phyloP scores from a whole-genome alignment of 805 yeast species.

The Metschnikowia koreensis region DNA sequence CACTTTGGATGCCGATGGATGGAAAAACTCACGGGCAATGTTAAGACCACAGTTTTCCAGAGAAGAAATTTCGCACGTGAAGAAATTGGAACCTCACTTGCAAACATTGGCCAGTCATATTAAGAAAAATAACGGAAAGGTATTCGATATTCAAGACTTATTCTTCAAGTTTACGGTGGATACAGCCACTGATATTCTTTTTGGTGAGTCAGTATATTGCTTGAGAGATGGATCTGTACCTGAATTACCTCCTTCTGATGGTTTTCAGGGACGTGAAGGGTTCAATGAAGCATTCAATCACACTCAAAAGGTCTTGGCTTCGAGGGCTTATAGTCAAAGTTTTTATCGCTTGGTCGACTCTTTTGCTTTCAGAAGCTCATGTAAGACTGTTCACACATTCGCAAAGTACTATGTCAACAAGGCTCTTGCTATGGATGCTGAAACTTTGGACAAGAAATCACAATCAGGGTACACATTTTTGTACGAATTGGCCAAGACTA shows the following conservation, averaged over 20 bases:
- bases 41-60: conserved; percentile 45
- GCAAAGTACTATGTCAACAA: conserved; percentile 18
- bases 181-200: conserved; percentile 41
- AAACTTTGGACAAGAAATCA: conserved; percentile 16
- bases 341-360: conserved; percentile 28
- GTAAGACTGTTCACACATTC: conserved; percentile 25
- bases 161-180: conserved; percentile 41
- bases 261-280: conserved; percentile 30
- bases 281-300: conserved; percentile 37
- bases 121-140: conserved; percentile 23
- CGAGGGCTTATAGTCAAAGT: conserved; percentile 32
- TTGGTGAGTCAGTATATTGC: conserved; percentile 38
- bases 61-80: conserved; percentile 43
- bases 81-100: conserved; percentile 39
- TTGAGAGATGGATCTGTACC: conserved; percentile 33
- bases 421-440: conserved; percentile 17
- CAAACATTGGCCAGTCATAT: conserved; percentile 35
- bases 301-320: conserved; percentile 31
- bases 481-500: conserved; percentile 39
- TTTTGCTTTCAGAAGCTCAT: conserved; percentile 29
- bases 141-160: conserved; percentile 38
- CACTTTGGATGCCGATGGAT: conserved; percentile 42
- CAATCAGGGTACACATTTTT: conserved; percentile 33
- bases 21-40: conserved; percentile 45
- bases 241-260: conserved; percentile 16